phyloP scores from a whole-genome alignment of 1,284 basidiomycete species.

The Xerocomus minutiporus region DNA sequence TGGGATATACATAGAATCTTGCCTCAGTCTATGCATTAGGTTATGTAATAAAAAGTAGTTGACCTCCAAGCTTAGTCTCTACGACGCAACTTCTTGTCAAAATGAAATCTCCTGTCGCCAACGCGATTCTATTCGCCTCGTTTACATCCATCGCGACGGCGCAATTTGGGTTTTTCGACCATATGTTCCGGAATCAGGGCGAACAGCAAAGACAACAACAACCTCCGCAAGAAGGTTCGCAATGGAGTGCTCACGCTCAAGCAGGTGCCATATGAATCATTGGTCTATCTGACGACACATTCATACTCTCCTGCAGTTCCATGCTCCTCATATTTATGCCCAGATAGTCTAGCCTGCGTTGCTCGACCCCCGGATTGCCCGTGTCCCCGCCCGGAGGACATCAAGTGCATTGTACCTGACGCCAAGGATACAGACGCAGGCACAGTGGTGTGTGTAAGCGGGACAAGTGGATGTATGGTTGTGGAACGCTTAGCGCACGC shows the following conservation, averaged over 20 bases:
- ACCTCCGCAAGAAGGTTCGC: slow-evolving; percentile 21
- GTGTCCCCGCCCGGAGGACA: slow-evolving; percentile 56
- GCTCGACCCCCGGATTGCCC: slow-evolving; percentile 51
- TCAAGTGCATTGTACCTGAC: slow-evolving; percentile 57
- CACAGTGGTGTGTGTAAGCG: slow-evolving; percentile 56
- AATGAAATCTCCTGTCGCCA: slow-evolving; percentile 18
- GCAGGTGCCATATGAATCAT: slow-evolving; percentile 22
- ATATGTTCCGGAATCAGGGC: slow-evolving; percentile 33
- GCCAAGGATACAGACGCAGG: slow-evolving; percentile 34
- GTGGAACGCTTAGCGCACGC: slow-evolving; percentile 45
- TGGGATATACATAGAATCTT: too few relatives aligned
- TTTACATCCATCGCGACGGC: slow-evolving; percentile 27
- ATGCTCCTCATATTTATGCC: slow-evolving; percentile 58
- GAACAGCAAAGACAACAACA: slow-evolving; percentile 32
- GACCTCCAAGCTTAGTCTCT: too few relatives aligned
- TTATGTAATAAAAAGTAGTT: slow-evolving; percentile 11
- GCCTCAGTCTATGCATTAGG: too few relatives aligned
- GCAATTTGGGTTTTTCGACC: slow-evolving; percentile 37
- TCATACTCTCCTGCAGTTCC: slow-evolving; percentile 38
- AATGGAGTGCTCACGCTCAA: slow-evolving; percentile 33
- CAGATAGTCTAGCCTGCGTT: slow-evolving; percentile 57
- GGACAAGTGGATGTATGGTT: slow-evolving; percentile 46
- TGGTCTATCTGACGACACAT: neutral
- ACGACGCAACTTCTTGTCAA: neutral
- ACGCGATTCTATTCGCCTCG: slow-evolving; percentile 15